These are phyloP conservation scores for Mucor plumbeus DNA, from an alignment of 371 early-diverging fungal genomes.

Conservation along the genomic window DNA sequence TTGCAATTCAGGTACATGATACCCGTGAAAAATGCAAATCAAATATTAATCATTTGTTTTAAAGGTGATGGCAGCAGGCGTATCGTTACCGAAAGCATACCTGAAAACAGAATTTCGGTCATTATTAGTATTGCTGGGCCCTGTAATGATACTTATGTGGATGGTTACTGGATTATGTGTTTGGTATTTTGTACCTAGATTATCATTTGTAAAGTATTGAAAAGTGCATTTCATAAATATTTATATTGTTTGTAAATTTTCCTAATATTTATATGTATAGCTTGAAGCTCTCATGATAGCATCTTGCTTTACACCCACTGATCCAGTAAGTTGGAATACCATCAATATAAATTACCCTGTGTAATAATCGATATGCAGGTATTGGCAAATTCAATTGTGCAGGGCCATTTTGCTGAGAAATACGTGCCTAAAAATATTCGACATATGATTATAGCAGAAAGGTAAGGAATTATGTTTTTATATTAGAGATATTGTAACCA, in stretches of 20 bases:
- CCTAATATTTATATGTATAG: conserved; percentile 20
- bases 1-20: conserved; percentile 69
- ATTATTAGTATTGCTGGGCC: conserved; percentile 63
- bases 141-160: conserved; percentile 76
- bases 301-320: conserved; percentile 52
- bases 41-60: neutral
- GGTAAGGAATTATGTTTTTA: conserved; percentile 25
- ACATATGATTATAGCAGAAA: conserved; percentile 85
- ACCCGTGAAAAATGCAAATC: neutral
- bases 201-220: conserved; percentile 17
- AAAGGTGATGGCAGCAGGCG: conserved; percentile 78
- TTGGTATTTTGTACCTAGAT: conserved; percentile 12
- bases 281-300: conserved; percentile 50
- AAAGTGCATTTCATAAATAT: neutral
- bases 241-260: neutral
- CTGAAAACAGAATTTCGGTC: conserved; percentile 50
- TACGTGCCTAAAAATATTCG: conserved; percentile 85
- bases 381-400: conserved; percentile 91
- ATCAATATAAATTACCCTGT: neutral
- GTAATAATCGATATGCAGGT: conserved; percentile 47
- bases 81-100: conserved; percentile 63
- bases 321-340: conserved; percentile 39
- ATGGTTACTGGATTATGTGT: conserved; percentile 20
- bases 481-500: neutral
- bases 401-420: conserved; percentile 93